Evolutionary conservation across 345 rosid genomes (phyloP).

Genomic region (Boechera divaricarpa): DNA sequence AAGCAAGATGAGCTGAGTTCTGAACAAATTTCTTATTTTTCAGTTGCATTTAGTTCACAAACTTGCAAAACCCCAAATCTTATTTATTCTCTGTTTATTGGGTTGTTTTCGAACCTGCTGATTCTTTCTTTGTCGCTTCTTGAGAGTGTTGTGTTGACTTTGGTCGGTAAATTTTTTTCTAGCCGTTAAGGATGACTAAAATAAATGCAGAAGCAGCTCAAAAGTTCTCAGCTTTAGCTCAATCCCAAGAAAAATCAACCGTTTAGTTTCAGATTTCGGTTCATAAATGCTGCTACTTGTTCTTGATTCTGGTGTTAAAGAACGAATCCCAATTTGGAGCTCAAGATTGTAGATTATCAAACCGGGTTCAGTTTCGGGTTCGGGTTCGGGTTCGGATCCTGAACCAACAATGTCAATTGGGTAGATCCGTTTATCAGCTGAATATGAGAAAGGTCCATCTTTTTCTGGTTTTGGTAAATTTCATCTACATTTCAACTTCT

Average conservation of each 20-base stretch:
- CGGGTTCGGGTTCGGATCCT: slow-evolving; percentile 31
- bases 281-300: slow-evolving; percentile 50
- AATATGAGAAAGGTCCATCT: slow-evolving; percentile 65
- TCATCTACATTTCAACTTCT: slow-evolving; percentile 46
- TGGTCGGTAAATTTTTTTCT: slow-evolving; percentile 28
- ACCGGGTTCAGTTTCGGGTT: slow-evolving; percentile 19
- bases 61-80: slow-evolving; percentile 19
- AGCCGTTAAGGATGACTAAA: slow-evolving; percentile 39
- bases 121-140: slow-evolving; percentile 36
- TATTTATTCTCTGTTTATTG: neutral
- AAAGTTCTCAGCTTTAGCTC: slow-evolving; percentile 30
- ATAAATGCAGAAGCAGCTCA: slow-evolving; percentile 29
- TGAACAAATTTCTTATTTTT: neutral
- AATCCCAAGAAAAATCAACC: slow-evolving; percentile 40
- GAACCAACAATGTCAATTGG: slow-evolving; percentile 70
- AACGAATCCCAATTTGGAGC: slow-evolving; percentile 4
- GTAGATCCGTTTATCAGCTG: slow-evolving; percentile 54
- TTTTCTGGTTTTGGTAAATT: slow-evolving; percentile 53
- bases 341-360: slow-evolving; percentile 20
- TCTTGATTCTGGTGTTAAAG: slow-evolving; percentile 41
- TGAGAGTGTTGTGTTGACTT: slow-evolving; percentile 40
- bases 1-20: slow-evolving; percentile 16
- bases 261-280: neutral
- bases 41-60: neutral
- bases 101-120: neutral